phyloP scores from a whole-genome alignment of 768 basidiomycete species.

The Erythrobasidium yunnanense region DNA sequence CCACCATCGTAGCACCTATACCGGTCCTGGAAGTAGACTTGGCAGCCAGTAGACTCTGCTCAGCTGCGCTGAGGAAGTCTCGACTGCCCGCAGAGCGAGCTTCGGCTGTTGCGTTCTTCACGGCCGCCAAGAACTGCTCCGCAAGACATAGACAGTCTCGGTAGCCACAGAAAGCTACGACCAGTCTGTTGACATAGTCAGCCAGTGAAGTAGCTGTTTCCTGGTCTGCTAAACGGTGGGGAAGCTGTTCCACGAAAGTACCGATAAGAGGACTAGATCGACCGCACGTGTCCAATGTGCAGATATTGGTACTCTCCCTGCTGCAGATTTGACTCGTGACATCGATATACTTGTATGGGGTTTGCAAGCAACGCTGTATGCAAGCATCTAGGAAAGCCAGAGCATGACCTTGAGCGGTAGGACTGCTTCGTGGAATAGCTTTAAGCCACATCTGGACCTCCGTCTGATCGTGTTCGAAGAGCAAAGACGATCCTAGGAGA shows the following conservation, averaged over 20 bases:
- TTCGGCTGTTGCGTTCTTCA: not conserved
- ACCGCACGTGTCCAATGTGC: not conserved
- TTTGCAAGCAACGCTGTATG: constrained; percentile 65
- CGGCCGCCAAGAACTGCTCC: not conserved
- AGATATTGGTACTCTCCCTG: not conserved
- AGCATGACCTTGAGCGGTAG: constrained; percentile 49
- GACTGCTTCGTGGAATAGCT: constrained; percentile 49
- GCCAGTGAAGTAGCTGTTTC: not conserved
- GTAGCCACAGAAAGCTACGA: not conserved
- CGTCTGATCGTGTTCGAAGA: constrained; percentile 67
- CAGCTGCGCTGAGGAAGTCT: too few relatives aligned
- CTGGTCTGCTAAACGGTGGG: constrained; percentile 49
- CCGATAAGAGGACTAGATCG: constrained; percentile 58
- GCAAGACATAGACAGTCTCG: not conserved
- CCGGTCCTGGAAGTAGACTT: too few relatives aligned
- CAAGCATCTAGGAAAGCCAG: constrained; percentile 71
- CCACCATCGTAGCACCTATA: too few relatives aligned
- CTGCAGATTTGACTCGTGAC: constrained; percentile 44
- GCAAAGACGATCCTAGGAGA: constrained; percentile 56
- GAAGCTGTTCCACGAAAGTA: constrained; percentile 66
- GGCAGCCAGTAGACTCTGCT: too few relatives aligned
- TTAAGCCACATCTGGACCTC: constrained; percentile 68
- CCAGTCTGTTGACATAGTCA: not conserved
- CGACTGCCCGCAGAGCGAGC: not conserved
- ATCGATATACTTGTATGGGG: constrained; percentile 77